Percentiles rank a stretch among this genome's conserved stretches.
Evolutionary conservation across 768 basidiomycete species (phyloP).

Genomic region (Plicaturopsis crispa): DNA sequence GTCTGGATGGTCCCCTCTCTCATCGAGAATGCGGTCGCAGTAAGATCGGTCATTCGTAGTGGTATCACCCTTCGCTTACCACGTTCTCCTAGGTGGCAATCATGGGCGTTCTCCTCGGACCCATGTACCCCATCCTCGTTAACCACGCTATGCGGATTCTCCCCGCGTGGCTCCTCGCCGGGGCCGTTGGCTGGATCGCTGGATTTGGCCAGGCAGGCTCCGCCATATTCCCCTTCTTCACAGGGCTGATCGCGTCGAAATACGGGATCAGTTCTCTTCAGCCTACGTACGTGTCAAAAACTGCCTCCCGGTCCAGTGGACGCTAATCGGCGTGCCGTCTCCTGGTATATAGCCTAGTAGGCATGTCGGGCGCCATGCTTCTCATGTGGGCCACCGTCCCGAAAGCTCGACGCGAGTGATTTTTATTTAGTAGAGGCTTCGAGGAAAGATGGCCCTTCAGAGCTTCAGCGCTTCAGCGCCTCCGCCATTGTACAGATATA

Average conservation of each 20-base stretch:
- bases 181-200: constrained; percentile 42
- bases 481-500: too few species aligned
- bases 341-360: too few species aligned
- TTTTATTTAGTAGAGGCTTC: too few species aligned
- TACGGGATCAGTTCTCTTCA: constrained; percentile 39
- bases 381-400: too few species aligned
- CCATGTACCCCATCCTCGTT: constrained; percentile 42
- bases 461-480: too few species aligned
- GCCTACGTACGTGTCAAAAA: constrained; percentile 36
- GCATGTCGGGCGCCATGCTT: too few species aligned
- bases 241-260: constrained; percentile 31
- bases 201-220: constrained; percentile 45
- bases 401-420: too few species aligned
- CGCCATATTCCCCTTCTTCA: constrained; percentile 37
- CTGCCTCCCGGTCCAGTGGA: too few species aligned
- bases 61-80: not conserved
- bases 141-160: constrained; percentile 26
- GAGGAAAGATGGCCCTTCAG: too few species aligned
- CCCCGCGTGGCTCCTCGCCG: constrained; percentile 26
- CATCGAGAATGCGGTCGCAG: constrained; percentile 41
- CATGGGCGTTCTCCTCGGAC: constrained; percentile 45
- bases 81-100: constrained; percentile 23
- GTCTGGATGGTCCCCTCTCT: constrained; percentile 48
- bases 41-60: constrained; percentile 9
- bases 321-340: too few species aligned